Percentiles rank a stretch among this genome's conserved stretches.
Evolutionary conservation across 495 filamentous ascomycete genomes (phyloP).

Genomic region (Hypoxylon fragiforme): DNA sequence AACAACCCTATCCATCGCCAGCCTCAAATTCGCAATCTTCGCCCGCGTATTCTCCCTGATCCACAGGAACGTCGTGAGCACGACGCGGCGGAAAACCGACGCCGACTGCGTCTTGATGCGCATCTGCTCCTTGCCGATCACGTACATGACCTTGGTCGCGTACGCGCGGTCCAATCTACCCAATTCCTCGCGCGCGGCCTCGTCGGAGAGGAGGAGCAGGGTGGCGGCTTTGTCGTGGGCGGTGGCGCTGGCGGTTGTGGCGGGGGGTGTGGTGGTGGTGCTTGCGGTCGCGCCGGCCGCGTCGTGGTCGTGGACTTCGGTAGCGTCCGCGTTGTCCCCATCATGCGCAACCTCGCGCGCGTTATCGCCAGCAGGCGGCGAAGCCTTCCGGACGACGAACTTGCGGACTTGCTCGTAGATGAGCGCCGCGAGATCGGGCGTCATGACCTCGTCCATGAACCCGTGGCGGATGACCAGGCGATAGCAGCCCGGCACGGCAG

Average conservation of each 20-base stretch:
- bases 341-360: no score
- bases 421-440: slow-evolving; percentile 59
- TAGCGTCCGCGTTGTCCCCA: slow-evolving; percentile 3
- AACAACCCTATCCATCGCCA: slow-evolving; percentile 64
- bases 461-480: slow-evolving; percentile 69
- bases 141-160: slow-evolving; percentile 65
- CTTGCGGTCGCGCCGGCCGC: background rate
- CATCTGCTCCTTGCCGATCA: slow-evolving; percentile 76
- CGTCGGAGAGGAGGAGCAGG: slow-evolving; percentile 41
- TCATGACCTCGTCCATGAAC: slow-evolving; percentile 70
- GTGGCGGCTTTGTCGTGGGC: slow-evolving; percentile 7
- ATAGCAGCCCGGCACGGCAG: slow-evolving; percentile 60
- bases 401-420: slow-evolving; percentile 63
- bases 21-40: slow-evolving; percentile 62
- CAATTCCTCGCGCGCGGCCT: slow-evolving; percentile 47
- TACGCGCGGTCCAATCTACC: slow-evolving; percentile 60
- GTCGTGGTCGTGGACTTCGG: background rate
- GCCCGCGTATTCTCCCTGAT: slow-evolving; percentile 69
- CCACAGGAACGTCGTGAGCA: slow-evolving; percentile 65
- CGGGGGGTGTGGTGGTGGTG: no score
- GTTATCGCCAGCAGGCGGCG: no score
- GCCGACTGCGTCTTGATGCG: slow-evolving; percentile 49
- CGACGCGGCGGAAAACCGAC: slow-evolving; percentile 48
- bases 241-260: background rate
- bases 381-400: slow-evolving; percentile 48